Evolutionary conservation across 106 monocot genomes (phyloP).

Genomic region (Agapanthus africanus): DNA sequence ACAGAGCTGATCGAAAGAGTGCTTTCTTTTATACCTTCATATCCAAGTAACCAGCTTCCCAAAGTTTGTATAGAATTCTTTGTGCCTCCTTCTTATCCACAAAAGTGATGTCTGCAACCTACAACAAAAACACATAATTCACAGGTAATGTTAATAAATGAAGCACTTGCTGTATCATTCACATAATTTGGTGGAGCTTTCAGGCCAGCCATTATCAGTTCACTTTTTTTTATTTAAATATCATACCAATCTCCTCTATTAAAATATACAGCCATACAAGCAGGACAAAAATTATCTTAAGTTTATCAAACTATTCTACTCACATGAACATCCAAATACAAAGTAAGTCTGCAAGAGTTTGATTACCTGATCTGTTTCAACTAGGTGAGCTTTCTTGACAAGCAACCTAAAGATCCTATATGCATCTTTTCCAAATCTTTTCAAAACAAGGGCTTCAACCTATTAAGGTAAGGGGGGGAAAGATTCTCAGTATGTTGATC

Average conservation of each 20-base stretch:
- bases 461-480: conserved; percentile 21
- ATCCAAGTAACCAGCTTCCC: conserved; percentile 64
- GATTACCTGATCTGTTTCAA: conserved; percentile 60
- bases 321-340: neutral
- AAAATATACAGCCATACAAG: neutral
- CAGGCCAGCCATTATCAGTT: neutral
- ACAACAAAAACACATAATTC: neutral
- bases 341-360: neutral
- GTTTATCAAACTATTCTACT: neutral
- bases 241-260: neutral
- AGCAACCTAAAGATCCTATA: conserved; percentile 76
- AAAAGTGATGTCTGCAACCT: conserved; percentile 38
- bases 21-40: conserved; percentile 49
- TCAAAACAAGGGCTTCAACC: conserved; percentile 61
- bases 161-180: neutral
- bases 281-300: neutral
- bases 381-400: conserved; percentile 17
- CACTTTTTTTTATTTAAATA: neutral
- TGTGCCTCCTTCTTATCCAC: conserved; percentile 58
- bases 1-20: too few species aligned
- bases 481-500: neutral
- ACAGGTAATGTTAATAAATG: neutral
- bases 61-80: conserved; percentile 61
- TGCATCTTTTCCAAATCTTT: conserved; percentile 69
- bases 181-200: neutral